Evolutionary conservation across 108 stramenopile genomes (phyloP).

Genomic region (Cyclotella sp.): DNA sequence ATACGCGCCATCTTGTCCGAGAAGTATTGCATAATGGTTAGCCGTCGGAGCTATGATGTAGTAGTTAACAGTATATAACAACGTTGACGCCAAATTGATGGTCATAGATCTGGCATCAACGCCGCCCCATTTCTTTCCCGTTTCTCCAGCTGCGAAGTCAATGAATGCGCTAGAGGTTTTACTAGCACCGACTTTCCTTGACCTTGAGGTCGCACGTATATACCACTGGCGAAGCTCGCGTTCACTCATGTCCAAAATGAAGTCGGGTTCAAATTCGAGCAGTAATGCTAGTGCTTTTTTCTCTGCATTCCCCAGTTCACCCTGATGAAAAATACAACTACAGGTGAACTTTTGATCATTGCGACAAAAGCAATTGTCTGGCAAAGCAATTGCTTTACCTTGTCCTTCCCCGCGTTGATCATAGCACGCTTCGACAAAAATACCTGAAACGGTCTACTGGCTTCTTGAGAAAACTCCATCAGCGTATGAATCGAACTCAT

Average conservation of each 20-base stretch:
- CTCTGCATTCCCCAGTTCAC: constrained; percentile 58
- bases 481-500: constrained; percentile 55
- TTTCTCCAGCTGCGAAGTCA: constrained; percentile 15
- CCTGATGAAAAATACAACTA: constrained; percentile 1
- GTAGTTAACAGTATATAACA: constrained; percentile 80
- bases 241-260: constrained; percentile 51
- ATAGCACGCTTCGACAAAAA: constrained; percentile 63
- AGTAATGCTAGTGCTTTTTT: constrained; percentile 56
- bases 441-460: constrained; percentile 59
- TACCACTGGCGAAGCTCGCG: constrained; percentile 47
- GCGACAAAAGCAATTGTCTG: neutral
- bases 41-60: constrained; percentile 75
- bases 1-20: constrained; percentile 52
- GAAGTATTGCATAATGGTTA: constrained; percentile 52
- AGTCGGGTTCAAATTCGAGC: constrained; percentile 56
- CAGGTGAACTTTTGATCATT: neutral
- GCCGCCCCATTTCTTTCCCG: constrained; percentile 58
- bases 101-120: constrained; percentile 51
- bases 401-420: constrained; percentile 53
- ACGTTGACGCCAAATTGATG: constrained; percentile 65
- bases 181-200: neutral
- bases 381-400: neutral
- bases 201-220: constrained; percentile 23
- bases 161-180: constrained; percentile 29
- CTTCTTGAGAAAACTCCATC: constrained; percentile 47